phyloP scores from a whole-genome alignment of 306 rosid genomes.

The Bauhinia variegata region DNA sequence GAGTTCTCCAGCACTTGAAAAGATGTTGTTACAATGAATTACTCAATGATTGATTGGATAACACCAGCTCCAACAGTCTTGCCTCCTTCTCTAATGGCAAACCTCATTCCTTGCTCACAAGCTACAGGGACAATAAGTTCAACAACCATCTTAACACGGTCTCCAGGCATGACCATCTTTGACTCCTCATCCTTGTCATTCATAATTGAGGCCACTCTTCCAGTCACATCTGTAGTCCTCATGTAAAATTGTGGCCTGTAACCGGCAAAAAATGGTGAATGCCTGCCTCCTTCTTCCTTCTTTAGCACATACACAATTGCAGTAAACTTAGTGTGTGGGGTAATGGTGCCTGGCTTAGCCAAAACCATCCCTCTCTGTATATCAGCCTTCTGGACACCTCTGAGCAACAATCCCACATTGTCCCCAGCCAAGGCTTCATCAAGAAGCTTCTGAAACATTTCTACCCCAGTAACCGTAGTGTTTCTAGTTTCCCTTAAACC shows the following conservation, averaged over 20 bases:
- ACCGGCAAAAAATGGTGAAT: slow-evolving; percentile 76
- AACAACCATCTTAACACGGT: slow-evolving; percentile 80
- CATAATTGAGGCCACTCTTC: slow-evolving; percentile 70
- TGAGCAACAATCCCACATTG: slow-evolving; percentile 81
- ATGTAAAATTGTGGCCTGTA: slow-evolving; percentile 88
- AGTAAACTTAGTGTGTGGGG: slow-evolving; percentile 80
- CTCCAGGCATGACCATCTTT: slow-evolving; percentile 95
- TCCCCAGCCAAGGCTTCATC: slow-evolving; percentile 90
- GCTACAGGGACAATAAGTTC: slow-evolving; percentile 87
- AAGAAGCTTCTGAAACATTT: slow-evolving; percentile 86
- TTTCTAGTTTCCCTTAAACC: slow-evolving; percentile 75
- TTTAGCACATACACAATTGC: slow-evolving; percentile 89
- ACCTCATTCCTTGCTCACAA: slow-evolving; percentile 87
- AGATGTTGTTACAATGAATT: slow-evolving; percentile 38
- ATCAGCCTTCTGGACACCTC: slow-evolving; percentile 81
- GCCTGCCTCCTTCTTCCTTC: slow-evolving; percentile 94
- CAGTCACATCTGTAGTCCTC: slow-evolving; percentile 94
- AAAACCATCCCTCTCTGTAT: slow-evolving; percentile 94
- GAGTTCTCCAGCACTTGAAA: slow-evolving; percentile 46
- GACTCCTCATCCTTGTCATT: slow-evolving; percentile 91
- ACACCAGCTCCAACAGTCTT: slow-evolving; percentile 94
- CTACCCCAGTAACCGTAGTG: slow-evolving; percentile 85
- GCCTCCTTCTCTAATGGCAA: slow-evolving; percentile 88
- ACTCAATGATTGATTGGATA: slow-evolving; percentile 77
- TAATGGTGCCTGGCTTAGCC: slow-evolving; percentile 81